Evolutionary conservation across 371 early-diverging fungal species (phyloP).

Genomic region (Mucor piriformis): DNA sequence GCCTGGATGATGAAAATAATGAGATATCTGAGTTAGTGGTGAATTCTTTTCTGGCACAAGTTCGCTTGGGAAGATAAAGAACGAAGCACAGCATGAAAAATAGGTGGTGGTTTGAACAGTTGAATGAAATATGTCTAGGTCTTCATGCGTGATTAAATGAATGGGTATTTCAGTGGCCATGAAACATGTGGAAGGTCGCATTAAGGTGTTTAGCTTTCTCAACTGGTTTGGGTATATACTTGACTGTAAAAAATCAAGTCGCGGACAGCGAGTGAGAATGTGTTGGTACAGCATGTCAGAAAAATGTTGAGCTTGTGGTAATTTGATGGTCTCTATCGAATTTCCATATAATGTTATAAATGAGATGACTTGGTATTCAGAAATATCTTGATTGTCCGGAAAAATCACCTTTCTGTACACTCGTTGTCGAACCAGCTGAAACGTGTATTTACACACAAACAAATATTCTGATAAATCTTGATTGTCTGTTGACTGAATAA

Average conservation of each 20-base stretch:
- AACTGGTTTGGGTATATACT: slow-evolving; percentile 27
- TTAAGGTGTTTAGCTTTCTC: slow-evolving; percentile 5
- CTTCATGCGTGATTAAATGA: not conserved
- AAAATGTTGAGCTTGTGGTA: slow-evolving; percentile 35
- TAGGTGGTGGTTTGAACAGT: slow-evolving; percentile 8
- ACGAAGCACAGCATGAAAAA: slow-evolving; percentile 46
- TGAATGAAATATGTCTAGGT: slow-evolving; percentile 4
- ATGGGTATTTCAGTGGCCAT: slow-evolving; percentile 40
- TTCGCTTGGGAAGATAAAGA: slow-evolving; percentile 38
- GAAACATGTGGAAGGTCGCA: slow-evolving; percentile 27
- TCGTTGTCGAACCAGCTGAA: slow-evolving; percentile 34
- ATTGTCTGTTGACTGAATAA: slow-evolving; percentile 1
- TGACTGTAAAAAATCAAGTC: slow-evolving; percentile 37
- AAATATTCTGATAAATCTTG: not conserved
- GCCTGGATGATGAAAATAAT: slow-evolving; percentile 51
- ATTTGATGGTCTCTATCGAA: slow-evolving; percentile 39
- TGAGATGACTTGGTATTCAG: slow-evolving; percentile 25
- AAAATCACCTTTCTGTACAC: slow-evolving; percentile 47
- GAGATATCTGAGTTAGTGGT: slow-evolving; percentile 42
- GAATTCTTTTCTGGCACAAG: slow-evolving; percentile 17
- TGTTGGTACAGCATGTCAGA: slow-evolving; percentile 29
- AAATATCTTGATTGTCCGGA: slow-evolving; percentile 26
- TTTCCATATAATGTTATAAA: slow-evolving; percentile 44
- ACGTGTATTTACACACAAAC: slow-evolving; percentile 20
- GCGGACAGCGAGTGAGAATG: slow-evolving; percentile 33